Evolutionary conservation across 345 rosid genomes (phyloP), one percentile per base, ranked within the genome.

Genomic region (Bruguiera sexangula): DNA sequence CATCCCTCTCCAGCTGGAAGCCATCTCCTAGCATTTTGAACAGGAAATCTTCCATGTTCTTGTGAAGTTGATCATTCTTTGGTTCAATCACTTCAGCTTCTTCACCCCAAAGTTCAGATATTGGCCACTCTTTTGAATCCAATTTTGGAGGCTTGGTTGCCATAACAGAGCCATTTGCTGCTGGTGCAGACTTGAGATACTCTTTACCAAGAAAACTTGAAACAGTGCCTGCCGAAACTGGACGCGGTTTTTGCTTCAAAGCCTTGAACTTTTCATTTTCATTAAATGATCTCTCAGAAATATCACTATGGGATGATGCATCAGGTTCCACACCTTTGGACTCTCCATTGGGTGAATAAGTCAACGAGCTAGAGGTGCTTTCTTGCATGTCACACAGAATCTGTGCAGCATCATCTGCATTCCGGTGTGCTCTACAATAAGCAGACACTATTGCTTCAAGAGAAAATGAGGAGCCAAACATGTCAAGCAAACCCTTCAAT

Each of bases 21-120:
- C 88, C 90, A 60, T 70, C 79, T 62, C 84, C 88, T 13, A 85
- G 83, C 81, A 85, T 67, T 75, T 76, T 81, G 79, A 81, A 73
- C 61, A 85, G 68, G 73, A 87, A 81, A 60, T 78, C 83, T 69
- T 81, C 87, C 70, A 76, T 78, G 46, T 85, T 81, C 67, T 80
- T 76, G 7, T 68, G 83, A 77, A 81, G 64, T 62, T 8, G 48
- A 13, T 74, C 68, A 36, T 72, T 19, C 65, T 52, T 81, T 37
- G 70, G 21, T 21, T 59, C 62, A 55, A 60, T 60, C 10, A 5
- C 37, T 30, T 72, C 48, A 57, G 26, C 31, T 57, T 68, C 75
- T 76, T 76, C 80, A 27, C 68, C 73, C 80, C 81, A 77, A 61
- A 77, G 55, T 66, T 30, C 81, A 67, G 86, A 72, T 62, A 55